phyloP scores from a whole-genome alignment of 1,284 basidiomycete species.

The Cutaneotrichosporon sp. region DNA sequence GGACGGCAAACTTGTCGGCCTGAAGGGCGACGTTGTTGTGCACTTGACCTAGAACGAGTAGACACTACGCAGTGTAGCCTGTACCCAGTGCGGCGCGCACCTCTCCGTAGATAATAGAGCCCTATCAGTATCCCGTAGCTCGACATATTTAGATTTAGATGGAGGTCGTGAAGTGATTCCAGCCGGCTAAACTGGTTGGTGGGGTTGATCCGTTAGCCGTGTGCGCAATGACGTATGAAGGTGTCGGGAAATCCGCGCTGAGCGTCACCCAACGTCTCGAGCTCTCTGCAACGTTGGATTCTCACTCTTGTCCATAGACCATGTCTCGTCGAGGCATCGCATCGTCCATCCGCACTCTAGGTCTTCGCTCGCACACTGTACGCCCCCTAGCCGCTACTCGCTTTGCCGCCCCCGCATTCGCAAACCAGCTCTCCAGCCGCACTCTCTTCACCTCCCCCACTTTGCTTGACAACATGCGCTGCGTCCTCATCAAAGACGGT shows the following conservation, averaged over 20 bases:
- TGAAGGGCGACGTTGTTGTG: not conserved
- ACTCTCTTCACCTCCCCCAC: constrained; percentile 2
- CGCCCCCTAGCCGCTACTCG: not conserved
- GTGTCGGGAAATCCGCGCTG: too few relatives aligned
- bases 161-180: too few relatives aligned
- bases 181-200: too few relatives aligned
- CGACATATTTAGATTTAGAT: too few relatives aligned
- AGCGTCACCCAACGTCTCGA: too few relatives aligned
- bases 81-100: not conserved
- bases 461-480: constrained; percentile 60
- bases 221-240: too few relatives aligned
- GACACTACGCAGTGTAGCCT: not conserved
- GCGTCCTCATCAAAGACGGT: constrained; percentile 72
- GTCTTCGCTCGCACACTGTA: not conserved
- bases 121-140: too few relatives aligned
- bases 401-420: not conserved
- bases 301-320: not conserved
- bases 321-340: constrained; percentile 6
- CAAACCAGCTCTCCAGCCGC: not conserved
- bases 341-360: not conserved
- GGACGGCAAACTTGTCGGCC: not conserved
- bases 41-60: not conserved
- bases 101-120: not conserved
- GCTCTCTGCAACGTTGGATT: too few relatives aligned
- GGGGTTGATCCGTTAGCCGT: too few relatives aligned